Evolutionary conservation across 768 basidiomycete species (phyloP), one percentile per base, ranked within the genome.

Genomic region (Lactifluus volemus): DNA sequence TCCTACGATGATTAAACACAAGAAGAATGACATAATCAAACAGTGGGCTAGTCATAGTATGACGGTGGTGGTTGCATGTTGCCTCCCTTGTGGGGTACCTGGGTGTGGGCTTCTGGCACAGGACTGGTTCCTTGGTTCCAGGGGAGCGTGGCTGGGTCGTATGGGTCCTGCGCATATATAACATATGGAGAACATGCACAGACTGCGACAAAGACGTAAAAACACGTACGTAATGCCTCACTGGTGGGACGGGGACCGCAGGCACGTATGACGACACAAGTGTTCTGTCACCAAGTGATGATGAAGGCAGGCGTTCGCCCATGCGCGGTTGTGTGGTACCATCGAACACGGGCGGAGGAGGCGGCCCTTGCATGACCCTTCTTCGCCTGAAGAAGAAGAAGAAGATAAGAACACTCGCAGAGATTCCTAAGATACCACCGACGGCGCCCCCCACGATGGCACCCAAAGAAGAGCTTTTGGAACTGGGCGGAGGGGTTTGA

Each of bases 141-240:
- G 1, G 60, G 55, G 50, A 9, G 58, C 12, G 60, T 61, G n/a
- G 38, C 34, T 10, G 60, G 50, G 1, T 61, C 60, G 39, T 25
- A 44, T 30, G 60, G 60, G 45, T 61, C 36, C 60, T 61, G 50
- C 10, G 2, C 11, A 21, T 12, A 25, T 25, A 25, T 25, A 25
- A 25, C 1, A 25, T 25, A 47, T 4, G 11, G 30, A 1, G 3
- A 14, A 25, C 8, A 30, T 0, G 30, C 15, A 5, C 21, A 25
- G 25, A 25, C 9, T 6, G 4, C 8, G 10, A 15, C 4, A 1
- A 17, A 4, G 1, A 1, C 4, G 17, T 14, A 21, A 5, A 49
- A 44, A 47, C n/a, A 48, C 61, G 44, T 5, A 62, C 61, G 15
- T 62, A 62, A 38, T 58, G 19, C 25, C 25, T 25, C 56, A 62